phyloP scores from a whole-genome alignment of 73 alveolate species.

The Tetrahymena borealis region DNA sequence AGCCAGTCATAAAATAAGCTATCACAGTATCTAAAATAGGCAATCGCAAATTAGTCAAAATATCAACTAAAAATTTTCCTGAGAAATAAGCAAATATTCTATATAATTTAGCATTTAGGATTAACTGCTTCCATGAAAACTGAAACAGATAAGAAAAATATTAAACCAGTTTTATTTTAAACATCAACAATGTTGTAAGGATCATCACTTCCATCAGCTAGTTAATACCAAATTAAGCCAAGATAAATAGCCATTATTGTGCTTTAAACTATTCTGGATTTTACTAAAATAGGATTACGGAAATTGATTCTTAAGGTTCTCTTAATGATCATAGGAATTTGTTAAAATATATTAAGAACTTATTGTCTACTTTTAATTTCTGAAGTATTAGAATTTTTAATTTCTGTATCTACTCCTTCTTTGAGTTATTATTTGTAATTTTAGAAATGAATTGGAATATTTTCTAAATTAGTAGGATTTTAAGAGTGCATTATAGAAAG shows the following conservation, averaged over 20 bases:
- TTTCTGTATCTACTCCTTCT: neutral
- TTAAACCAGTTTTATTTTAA: neutral
- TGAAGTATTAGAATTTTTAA: neutral
- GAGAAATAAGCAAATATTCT: slow-evolving; percentile 34
- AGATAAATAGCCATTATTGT: neutral
- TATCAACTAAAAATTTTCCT: slow-evolving; percentile 45
- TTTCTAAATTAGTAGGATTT: neutral
- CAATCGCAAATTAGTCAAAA: neutral
- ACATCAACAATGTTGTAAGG: neutral
- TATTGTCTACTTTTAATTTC: neutral
- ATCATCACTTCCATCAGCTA: neutral
- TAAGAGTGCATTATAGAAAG: neutral
- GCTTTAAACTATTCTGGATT: neutral
- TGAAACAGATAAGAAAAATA: neutral
- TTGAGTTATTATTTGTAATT: neutral
- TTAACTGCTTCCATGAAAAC: slow-evolving; percentile 17
- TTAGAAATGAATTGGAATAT: neutral
- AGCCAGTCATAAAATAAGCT: neutral
- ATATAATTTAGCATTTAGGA: slow-evolving; percentile 43
- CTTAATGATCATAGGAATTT: neutral
- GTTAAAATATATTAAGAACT: neutral
- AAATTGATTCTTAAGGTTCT: neutral
- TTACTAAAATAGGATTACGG: neutral
- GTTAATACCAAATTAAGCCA: neutral
- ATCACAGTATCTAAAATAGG: neutral